Evolutionary conservation across 495 filamentous ascomycete genomes (phyloP).

Genomic region (Aspergillus egyptiacus): DNA sequence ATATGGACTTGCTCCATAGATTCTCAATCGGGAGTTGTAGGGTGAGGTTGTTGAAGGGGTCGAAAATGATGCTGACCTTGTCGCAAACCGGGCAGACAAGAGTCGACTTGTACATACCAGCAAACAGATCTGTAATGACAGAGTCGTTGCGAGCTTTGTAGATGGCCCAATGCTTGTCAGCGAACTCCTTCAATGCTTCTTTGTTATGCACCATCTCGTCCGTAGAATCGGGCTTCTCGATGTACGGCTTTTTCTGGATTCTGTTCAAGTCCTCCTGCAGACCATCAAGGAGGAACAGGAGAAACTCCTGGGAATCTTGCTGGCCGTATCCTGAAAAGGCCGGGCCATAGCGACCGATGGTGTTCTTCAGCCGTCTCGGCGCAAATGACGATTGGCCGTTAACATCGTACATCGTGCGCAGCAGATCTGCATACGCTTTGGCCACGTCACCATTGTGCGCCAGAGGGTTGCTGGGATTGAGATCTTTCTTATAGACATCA

Average conservation of each 20-base stretch:
- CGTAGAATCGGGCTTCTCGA: constrained; percentile 95
- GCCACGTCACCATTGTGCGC: constrained; percentile 80
- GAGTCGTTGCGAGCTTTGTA: constrained; percentile 93
- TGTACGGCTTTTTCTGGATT: constrained; percentile 92
- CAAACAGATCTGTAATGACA: constrained; percentile 88
- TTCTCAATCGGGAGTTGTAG: constrained; percentile 82
- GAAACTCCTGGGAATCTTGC: constrained; percentile 94
- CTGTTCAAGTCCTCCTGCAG: constrained; percentile 93
- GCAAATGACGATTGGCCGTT: constrained; percentile 55
- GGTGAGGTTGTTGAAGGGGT: constrained; percentile 93
- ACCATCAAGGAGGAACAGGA: constrained; percentile 93
- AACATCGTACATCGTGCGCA: constrained; percentile 63
- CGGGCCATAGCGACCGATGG: constrained; percentile 71
- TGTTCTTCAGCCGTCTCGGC: constrained; percentile 71
- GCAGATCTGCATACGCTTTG: constrained; percentile 65
- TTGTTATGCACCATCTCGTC: constrained; percentile 90
- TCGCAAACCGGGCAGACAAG: constrained; percentile 83
- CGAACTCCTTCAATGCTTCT: constrained; percentile 70
- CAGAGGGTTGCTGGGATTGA: constrained; percentile 79
- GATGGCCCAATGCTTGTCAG: constrained; percentile 80
- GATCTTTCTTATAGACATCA: constrained; percentile 63
- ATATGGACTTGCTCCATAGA: constrained; percentile 64
- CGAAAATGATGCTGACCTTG: constrained; percentile 97
- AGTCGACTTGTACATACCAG: constrained; percentile 96
- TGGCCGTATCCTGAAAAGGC: constrained; percentile 92